A percentile compares a stretch with the other conserved stretches of the same genome.
Conservation (phyloP, 164 flowering plant species). For the Magnolia sinica region DNA sequence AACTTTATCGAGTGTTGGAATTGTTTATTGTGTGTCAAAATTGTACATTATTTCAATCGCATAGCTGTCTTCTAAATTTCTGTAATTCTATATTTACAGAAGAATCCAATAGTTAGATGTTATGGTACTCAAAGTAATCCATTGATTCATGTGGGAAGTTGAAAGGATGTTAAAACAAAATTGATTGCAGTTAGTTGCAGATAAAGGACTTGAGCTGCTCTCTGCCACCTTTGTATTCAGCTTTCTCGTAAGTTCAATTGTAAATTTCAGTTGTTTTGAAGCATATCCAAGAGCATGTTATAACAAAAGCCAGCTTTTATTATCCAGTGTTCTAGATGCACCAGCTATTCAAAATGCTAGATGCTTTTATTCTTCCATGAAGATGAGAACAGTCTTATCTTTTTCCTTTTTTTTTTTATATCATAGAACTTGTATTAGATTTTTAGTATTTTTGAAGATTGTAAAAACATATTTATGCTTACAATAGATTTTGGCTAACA, state of each 20-base stretch:
- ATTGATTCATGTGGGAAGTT: background rate
- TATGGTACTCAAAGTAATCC: background rate
- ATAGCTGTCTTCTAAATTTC: background rate
- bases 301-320: background rate
- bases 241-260: constrained; percentile 48
- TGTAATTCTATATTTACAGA: background rate
- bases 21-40: background rate
- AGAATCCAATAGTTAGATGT: background rate
- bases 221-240: constrained; percentile 69
- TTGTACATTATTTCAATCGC: background rate
- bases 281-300: background rate
- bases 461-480: background rate
- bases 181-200: constrained; percentile 60
- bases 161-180: constrained; percentile 2
- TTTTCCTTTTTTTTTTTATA: too few relatives aligned
- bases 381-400: background rate
- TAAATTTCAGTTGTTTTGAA: background rate
- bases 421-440: background rate
- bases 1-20: background rate
- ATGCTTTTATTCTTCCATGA: background rate
- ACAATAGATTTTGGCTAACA: background rate
- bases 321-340: background rate
- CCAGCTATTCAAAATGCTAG: background rate
- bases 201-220: constrained; percentile 76
- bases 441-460: background rate